Conservation (phyloP, 2,329 filamentous ascomycete species). For the Penicillium expansum region DNA sequence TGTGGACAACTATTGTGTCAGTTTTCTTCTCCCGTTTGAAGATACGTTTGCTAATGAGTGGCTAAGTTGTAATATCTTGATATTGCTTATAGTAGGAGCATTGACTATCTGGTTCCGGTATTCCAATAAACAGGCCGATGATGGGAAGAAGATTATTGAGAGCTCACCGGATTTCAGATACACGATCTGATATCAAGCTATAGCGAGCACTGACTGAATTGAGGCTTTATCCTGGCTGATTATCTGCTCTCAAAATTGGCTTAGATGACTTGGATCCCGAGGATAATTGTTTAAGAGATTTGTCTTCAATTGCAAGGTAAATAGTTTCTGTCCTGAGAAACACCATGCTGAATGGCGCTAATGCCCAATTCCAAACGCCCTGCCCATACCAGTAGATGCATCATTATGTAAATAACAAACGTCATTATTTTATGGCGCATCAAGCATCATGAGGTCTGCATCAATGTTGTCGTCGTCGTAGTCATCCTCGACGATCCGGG, state of each 20-base stretch:
- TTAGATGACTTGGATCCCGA: neutral
- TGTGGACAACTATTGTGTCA: no score
- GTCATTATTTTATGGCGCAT: constrained; percentile 29
- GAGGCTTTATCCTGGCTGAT: neutral
- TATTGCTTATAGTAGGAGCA: no score
- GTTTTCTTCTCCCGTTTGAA: no score
- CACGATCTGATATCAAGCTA: no score
- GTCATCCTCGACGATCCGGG: constrained; percentile 31
- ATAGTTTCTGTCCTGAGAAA: constrained; percentile 12
- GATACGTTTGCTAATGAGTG: no score
- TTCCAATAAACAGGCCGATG: no score
- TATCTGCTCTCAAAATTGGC: neutral
- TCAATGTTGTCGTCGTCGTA: constrained; percentile 47
- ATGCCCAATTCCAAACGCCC: constrained; percentile 19
- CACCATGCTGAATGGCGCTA: constrained; percentile 22
- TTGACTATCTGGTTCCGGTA: no score
- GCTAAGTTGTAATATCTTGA: no score
- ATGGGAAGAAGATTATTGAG: no score
- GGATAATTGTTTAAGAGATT: neutral
- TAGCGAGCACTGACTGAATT: no score
- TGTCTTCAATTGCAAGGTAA: neutral
- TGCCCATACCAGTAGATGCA: constrained; percentile 5
- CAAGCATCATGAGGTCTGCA: constrained; percentile 44
- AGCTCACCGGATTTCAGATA: no score
- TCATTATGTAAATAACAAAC: constrained; percentile 11